These are phyloP conservation scores for Canavalia ensiformis DNA, from an alignment of 306 rosid species.

Conservation along the genomic window DNA sequence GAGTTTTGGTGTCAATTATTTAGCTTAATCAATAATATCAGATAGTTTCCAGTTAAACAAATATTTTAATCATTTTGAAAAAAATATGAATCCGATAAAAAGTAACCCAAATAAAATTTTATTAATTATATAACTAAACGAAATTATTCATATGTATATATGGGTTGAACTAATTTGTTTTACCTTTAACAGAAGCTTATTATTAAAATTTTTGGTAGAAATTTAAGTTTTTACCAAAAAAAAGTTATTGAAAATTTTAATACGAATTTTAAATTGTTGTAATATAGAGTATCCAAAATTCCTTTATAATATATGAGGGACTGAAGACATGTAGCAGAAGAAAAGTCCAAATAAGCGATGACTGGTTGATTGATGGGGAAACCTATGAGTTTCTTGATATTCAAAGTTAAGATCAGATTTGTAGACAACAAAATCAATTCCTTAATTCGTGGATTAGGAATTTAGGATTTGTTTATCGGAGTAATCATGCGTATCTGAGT, in stretches of 20 bases:
- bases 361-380: not conserved
- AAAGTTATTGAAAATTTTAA: not conserved
- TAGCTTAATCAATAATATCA: not conserved
- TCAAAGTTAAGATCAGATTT: not conserved
- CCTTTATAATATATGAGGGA: not conserved
- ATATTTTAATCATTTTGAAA: not conserved
- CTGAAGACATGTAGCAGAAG: not conserved
- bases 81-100: not conserved
- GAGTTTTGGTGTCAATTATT: not conserved
- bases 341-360: not conserved
- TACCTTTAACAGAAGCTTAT: not conserved
- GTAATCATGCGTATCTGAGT: not conserved
- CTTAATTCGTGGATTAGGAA: not conserved
- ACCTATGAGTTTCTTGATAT: not conserved
- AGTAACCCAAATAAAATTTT: not conserved
- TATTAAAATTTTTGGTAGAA: not conserved
- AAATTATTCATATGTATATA: not conserved
- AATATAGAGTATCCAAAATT: not conserved
- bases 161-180: not conserved
- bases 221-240: not conserved
- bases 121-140: not conserved
- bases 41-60: not conserved
- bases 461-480: slow-evolving; percentile 4
- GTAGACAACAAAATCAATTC: not conserved
- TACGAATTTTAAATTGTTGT: not conserved